Base-by-base conservation (phyloP, 495 filamentous ascomycete species). In the Aspergillus haitiensis region DNA sequence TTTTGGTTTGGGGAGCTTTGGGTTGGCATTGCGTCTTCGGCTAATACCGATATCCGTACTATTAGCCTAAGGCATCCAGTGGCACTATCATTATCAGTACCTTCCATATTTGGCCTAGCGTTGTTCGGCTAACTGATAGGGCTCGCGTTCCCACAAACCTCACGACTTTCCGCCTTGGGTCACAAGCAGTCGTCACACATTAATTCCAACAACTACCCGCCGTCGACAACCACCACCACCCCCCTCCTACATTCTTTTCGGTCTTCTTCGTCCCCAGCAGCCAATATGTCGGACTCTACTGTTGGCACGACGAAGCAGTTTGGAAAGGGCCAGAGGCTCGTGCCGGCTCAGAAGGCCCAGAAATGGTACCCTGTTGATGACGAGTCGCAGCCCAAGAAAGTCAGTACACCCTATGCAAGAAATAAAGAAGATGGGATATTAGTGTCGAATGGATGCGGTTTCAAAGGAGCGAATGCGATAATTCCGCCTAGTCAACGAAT, bases 281-380 rank as follows among this genome's bases (percentile, higher is more conserved):
- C 72, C 74, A 78, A 76, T 75, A 91, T 90, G 86, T 89, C 87
- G 85, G 82, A 79, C 72, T 65, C 70, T 69, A 70, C 69, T 67
- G 70, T 72, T 73, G 72, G 73, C 74, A 75, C 86, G 81, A 91
- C 89, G 80, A 96, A 97, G 90, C 91, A 87, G 82, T 97, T 97
- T 85, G 93, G 91, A 82, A 97, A 96, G 87, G 89, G 90, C 81
- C 89, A 91, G 81, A 88, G 94, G 81, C 83, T 87, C 77, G 85
- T 98, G 75, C 90, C 83, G 72, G 82, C 86, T 70, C 85, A 94
- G 78, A 96, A 95, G 89, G 94, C 93, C 72, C 85, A 88, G 86
- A 99, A 98, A 82, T 99, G 93, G 91, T 99, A 99, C 80, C 95
- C 95, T 76, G 89, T 92, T 71, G 91, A 97, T 75, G 94, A 97